phyloP scores from a whole-genome alignment of 495 filamentous ascomycete species.

The Extremus antarcticus region DNA sequence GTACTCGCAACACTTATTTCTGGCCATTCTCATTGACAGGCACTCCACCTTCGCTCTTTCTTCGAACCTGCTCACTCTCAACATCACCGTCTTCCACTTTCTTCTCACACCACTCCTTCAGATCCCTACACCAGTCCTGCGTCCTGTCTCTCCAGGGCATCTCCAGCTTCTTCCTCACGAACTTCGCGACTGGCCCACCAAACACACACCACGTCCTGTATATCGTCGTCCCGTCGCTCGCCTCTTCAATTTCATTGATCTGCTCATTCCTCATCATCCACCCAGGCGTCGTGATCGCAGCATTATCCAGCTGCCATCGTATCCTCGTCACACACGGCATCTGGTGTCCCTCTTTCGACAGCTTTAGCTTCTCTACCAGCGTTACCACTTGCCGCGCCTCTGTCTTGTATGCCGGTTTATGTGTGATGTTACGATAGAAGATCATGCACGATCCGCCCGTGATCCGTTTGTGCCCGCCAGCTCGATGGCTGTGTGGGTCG shows the following conservation, averaged over 20 bases:
- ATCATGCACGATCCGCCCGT: constrained; percentile 15
- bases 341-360: not conserved
- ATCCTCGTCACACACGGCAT: constrained; percentile 7
- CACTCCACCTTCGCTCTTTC: not conserved
- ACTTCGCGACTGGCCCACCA: constrained; percentile 11
- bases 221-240: constrained; percentile 10
- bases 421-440: constrained; percentile 6
- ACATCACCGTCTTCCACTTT: no score
- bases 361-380: constrained; percentile 1
- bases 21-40: no score
- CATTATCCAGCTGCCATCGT: constrained; percentile 15
- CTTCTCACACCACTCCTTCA: constrained; percentile 14
- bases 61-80: not conserved
- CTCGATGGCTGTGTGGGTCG: not conserved
- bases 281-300: constrained; percentile 2
- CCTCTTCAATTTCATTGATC: constrained; percentile 18
- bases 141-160: constrained; percentile 10
- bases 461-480: constrained; percentile 4
- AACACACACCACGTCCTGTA: constrained; percentile 17
- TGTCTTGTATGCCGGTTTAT: not conserved
- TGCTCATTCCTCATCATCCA: constrained; percentile 11
- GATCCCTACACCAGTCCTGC: constrained; percentile 16
- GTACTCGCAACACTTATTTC: no score
- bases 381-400: constrained; percentile 7
- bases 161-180: constrained; percentile 14